Evolutionary conservation across 2,329 filamentous ascomycete genomes (phyloP).

Genomic region (Microsporum ferrugineum): DNA sequence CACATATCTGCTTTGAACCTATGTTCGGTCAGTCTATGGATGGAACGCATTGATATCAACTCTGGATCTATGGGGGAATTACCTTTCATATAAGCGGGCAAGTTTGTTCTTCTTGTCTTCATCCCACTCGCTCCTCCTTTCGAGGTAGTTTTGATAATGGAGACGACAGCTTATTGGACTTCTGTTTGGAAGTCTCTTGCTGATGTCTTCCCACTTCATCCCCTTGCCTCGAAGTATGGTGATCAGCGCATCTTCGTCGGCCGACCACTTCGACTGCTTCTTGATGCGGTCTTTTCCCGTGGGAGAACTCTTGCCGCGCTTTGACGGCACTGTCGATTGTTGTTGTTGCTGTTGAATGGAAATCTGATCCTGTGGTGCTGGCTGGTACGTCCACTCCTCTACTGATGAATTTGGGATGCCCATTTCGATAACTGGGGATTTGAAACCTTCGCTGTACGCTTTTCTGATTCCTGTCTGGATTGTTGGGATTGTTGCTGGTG

Average conservation of each 20-base stretch:
- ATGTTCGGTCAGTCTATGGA: conserved; percentile 9
- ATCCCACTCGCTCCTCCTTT: conserved; percentile 87
- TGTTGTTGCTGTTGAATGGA: background rate
- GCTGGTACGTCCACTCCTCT: conserved; percentile 2
- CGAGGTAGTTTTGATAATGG: conserved; percentile 95
- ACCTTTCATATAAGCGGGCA: conserved; percentile 90
- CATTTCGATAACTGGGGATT: conserved; percentile 2
- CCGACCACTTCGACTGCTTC: conserved; percentile 94
- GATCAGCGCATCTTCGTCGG: conserved; percentile 84
- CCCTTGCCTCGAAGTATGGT: conserved; percentile 80
- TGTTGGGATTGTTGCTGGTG: background rate
- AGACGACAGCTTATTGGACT: conserved; percentile 89
- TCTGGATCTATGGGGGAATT: conserved; percentile 17
- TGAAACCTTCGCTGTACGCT: background rate
- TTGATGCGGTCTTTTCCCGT: conserved; percentile 35
- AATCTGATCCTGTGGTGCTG: conserved; percentile 3
- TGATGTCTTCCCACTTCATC: conserved; percentile 99
- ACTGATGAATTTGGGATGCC: conserved; percentile 1
- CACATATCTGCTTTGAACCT: conserved; percentile 99
- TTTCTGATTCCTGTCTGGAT: background rate
- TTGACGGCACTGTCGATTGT: background rate
- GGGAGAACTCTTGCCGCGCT: conserved; percentile 1
- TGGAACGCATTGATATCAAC: background rate
- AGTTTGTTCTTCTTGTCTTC: conserved; percentile 97
- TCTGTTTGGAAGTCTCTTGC: conserved; percentile 75